Evolutionary conservation across 768 basidiomycete species (phyloP).

Genomic region (Infundibulicybe gibba): DNA sequence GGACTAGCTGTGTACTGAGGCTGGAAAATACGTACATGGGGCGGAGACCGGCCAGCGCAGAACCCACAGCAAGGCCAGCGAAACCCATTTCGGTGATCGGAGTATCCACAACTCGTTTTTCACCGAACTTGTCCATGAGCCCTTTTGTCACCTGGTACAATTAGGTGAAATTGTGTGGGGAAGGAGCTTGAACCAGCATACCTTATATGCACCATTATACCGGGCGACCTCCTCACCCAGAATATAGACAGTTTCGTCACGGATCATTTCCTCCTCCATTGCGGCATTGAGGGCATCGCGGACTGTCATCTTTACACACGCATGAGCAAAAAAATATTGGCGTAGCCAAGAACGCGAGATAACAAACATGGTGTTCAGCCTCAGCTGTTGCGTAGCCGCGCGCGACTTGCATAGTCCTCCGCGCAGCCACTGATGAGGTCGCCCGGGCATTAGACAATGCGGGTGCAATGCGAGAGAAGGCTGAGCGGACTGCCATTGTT

Average conservation of each 20-base stretch:
- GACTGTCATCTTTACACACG: constrained; percentile 78
- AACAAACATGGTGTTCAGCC: constrained; percentile 39
- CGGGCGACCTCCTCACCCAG: constrained; percentile 97
- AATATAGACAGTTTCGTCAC: constrained; percentile 93
- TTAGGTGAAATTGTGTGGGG: constrained; percentile 8
- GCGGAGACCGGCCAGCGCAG: constrained; percentile 90
- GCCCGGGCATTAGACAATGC: constrained; percentile 48
- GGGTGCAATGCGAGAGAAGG: constrained; percentile 63
- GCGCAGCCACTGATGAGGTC: constrained; percentile 35
- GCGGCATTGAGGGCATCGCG: constrained; percentile 96
- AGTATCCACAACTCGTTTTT: constrained; percentile 96
- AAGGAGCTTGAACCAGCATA: constrained; percentile 21
- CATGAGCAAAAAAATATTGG: constrained; percentile 6
- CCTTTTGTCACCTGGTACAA: constrained; percentile 87
- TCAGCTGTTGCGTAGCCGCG: constrained; percentile 65
- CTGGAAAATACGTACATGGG: constrained; percentile 61
- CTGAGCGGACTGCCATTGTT: constrained; percentile 60
- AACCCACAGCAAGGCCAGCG: constrained; percentile 92
- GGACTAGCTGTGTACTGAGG: constrained; percentile 2
- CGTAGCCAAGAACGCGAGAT: constrained; percentile 11
- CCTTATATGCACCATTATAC: constrained; percentile 98
- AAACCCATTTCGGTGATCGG: constrained; percentile 99
- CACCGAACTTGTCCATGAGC: constrained; percentile 97
- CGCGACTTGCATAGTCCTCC: constrained; percentile 35
- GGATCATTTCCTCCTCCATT: constrained; percentile 99